Conservation (phyloP, 75 land plant species). For the Pinus albicaulis region DNA sequence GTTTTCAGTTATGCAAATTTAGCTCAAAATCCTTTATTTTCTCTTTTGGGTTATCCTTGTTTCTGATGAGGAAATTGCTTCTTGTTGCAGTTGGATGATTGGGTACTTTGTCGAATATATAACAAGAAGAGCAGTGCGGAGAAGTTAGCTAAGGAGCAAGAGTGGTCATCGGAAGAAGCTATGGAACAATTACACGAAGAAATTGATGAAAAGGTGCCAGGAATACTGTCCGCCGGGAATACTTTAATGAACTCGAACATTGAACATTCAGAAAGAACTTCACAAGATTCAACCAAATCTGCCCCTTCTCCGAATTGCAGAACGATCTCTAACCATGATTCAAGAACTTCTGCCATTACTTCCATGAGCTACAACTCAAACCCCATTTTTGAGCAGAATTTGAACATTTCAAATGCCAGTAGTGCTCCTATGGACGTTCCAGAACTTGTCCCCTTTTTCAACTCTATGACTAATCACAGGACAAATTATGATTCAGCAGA, state of each 20-base stretch:
- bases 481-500: constrained; percentile 24
- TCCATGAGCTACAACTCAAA: constrained; percentile 4
- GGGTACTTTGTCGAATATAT: constrained; percentile 63
- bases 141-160: constrained; percentile 14
- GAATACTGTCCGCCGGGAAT: neutral
- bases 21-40: too few relatives aligned
- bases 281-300: constrained; percentile 8
- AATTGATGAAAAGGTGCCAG: constrained; percentile 20
- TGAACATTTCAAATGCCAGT: constrained; percentile 2
- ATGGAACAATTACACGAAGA: neutral
- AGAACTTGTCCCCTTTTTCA: constrained; percentile 1
- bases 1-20: too few relatives aligned
- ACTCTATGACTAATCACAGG: constrained; percentile 4
- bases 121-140: constrained; percentile 57
- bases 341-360: constrained; percentile 1
- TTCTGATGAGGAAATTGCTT: neutral
- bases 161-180: neutral
- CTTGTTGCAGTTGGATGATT: constrained; percentile 55
- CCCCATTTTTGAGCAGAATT: neutral
- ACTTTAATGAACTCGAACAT: neutral
- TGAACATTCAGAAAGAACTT: constrained; percentile 12
- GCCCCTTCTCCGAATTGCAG: neutral
- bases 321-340: neutral
- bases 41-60: neutral
- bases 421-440: neutral